These are phyloP conservation scores for Yamadazyma dushanensis DNA, from an alignment of 1,139 yeast genomes.

Conservation along the genomic window DNA sequence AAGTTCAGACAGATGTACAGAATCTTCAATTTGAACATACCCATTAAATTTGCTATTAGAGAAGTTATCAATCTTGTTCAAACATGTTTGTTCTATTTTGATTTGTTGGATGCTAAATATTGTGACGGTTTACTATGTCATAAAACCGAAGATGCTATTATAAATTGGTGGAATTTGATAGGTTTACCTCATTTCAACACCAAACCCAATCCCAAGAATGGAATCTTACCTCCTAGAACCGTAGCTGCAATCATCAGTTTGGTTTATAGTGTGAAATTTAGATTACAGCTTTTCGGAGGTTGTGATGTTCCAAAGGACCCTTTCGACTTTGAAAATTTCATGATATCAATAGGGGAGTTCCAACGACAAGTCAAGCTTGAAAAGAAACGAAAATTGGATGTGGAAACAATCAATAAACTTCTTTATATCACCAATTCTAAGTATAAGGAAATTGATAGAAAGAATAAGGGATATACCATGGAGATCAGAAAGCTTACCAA, in stretches of 20 bases:
- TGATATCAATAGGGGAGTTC: slow-evolving; percentile 58
- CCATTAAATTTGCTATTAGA: slow-evolving; percentile 65
- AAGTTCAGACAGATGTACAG: slow-evolving; percentile 79
- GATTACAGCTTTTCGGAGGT: slow-evolving; percentile 66
- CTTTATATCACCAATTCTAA: slow-evolving; percentile 59
- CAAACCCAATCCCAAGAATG: slow-evolving; percentile 47
- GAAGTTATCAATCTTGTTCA: slow-evolving; percentile 78
- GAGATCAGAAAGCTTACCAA: slow-evolving; percentile 64
- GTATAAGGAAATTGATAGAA: slow-evolving; percentile 19
- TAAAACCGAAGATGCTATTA: slow-evolving; percentile 69
- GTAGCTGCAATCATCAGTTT: slow-evolving; percentile 65
- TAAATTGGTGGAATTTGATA: slow-evolving; percentile 79
- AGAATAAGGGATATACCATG: slow-evolving; percentile 36
- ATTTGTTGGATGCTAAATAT: slow-evolving; percentile 61
- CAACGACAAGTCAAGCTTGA: slow-evolving; percentile 63
- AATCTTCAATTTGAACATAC: slow-evolving; percentile 45
- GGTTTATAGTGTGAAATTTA: slow-evolving; percentile 62
- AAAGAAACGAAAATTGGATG: slow-evolving; percentile 60
- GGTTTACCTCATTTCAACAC: slow-evolving; percentile 63
- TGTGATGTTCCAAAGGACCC: slow-evolving; percentile 88
- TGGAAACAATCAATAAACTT: slow-evolving; percentile 59
- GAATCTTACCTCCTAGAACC: slow-evolving; percentile 62
- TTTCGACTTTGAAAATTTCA: slow-evolving; percentile 67
- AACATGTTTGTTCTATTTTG: slow-evolving; percentile 75
- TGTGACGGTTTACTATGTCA: slow-evolving; percentile 86